Percentiles rank a stretch among this genome's conserved stretches.
Evolutionary conservation across 306 rosid genomes (phyloP).

Genomic region (Cucumis cinereus): DNA sequence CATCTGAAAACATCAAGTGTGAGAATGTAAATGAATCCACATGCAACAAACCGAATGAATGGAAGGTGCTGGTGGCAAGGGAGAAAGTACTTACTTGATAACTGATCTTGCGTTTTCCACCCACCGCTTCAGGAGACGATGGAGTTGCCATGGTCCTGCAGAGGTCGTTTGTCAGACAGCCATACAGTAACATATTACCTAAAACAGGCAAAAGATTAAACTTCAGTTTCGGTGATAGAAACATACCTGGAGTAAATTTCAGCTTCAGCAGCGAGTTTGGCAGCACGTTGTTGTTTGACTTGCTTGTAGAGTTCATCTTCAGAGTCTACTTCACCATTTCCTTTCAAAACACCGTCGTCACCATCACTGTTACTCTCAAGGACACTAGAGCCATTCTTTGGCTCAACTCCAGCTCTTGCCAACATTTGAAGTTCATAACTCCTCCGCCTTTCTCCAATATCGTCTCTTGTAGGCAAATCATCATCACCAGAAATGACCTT

Average conservation of each 20-base stretch:
- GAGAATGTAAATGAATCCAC: background rate
- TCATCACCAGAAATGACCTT: conserved; percentile 87
- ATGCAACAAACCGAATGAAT: background rate
- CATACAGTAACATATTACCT: background rate
- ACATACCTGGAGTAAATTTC: conserved; percentile 42
- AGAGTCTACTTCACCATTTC: conserved; percentile 28
- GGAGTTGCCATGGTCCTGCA: conserved; percentile 32
- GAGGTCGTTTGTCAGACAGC: conserved; percentile 1
- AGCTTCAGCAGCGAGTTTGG: conserved; percentile 57
- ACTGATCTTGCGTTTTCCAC: conserved; percentile 58
- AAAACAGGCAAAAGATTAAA: background rate
- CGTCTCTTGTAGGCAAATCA: conserved; percentile 76
- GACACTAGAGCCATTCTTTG: conserved; percentile 29
- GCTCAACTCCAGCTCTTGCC: conserved; percentile 52
- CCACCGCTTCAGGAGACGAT: conserved; percentile 37
- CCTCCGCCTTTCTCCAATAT: conserved; percentile 60
- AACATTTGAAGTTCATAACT: conserved; percentile 49
- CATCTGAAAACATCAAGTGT: conserved; percentile 30
- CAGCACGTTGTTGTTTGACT: conserved; percentile 37
- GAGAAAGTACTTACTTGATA: conserved; percentile 33
- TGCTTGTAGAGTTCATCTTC: conserved; percentile 61
- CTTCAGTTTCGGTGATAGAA: background rate
- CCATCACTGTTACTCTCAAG: conserved; percentile 20
- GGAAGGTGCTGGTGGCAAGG: background rate
- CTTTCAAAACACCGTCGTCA: conserved; percentile 27